Conservation (phyloP, 257 asterid species). For the Salvia rosmarinus region DNA sequence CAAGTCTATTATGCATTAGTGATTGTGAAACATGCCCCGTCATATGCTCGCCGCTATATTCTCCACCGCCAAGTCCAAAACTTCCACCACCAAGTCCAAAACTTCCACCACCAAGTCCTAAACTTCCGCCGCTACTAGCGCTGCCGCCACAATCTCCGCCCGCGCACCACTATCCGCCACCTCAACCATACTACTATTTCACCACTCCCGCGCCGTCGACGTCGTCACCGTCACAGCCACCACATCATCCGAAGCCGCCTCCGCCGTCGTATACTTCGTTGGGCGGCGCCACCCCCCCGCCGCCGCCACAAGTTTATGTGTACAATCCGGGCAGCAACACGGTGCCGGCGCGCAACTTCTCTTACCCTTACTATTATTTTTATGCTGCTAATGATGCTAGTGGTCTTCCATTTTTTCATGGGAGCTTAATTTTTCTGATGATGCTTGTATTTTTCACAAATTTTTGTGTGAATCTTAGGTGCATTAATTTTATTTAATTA, state of each 20-base stretch:
- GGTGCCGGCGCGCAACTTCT: conserved; percentile 50
- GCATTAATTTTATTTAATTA: conserved; percentile 1
- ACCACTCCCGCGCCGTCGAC: conserved; percentile 48
- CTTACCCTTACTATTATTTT: conserved; percentile 74
- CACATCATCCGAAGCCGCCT: conserved; percentile 41
- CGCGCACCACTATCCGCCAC: conserved; percentile 47
- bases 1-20: conserved; percentile 65
- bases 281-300: conserved; percentile 26
- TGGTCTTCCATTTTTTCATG: conserved; percentile 28
- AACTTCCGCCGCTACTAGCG: conserved; percentile 35
- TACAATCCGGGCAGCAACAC: conserved; percentile 49
- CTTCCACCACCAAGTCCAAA: conserved; percentile 34
- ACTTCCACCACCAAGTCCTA: conserved; percentile 34
- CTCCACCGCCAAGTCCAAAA: conserved; percentile 7
- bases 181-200: conserved; percentile 42
- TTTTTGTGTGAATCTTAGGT: conserved; percentile 27
- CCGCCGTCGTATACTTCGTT: conserved; percentile 30
- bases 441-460: conserved; percentile 34
- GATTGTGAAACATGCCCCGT: conserved; percentile 73
- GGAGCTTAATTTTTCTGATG: conserved; percentile 38
- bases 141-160: conserved; percentile 51
- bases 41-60: conserved; percentile 75
- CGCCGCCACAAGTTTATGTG: conserved; percentile 41
- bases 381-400: conserved; percentile 55
- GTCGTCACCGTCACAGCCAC: conserved; percentile 30